Conservation (phyloP, 2,329 filamentous ascomycete genomes). For the Tolypocladium endophyticum region DNA sequence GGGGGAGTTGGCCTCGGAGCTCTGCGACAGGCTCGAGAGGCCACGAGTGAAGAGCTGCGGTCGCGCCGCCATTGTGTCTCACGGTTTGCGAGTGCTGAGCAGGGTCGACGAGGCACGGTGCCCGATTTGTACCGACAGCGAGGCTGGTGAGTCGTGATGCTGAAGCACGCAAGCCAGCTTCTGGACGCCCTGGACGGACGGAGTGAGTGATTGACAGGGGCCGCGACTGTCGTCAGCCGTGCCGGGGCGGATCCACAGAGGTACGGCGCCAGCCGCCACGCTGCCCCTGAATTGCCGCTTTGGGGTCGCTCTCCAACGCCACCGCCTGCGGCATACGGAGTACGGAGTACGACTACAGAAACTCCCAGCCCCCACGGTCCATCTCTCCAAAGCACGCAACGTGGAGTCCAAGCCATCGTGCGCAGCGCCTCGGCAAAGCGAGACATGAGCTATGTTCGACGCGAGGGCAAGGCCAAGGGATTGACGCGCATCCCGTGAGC, state of each 20-base stretch:
- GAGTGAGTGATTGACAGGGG: not conserved
- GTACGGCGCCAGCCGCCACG: not conserved
- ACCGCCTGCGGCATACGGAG: not conserved
- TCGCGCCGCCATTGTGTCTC: constrained; percentile 38
- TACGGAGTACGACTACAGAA: not conserved
- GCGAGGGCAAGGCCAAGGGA: not conserved
- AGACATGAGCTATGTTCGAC: not conserved
- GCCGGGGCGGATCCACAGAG: not conserved
- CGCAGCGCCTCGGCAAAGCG: not conserved
- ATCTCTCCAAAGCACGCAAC: not conserved
- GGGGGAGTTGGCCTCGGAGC: constrained; percentile 53
- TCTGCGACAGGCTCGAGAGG: constrained; percentile 51
- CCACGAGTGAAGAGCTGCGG: constrained; percentile 51
- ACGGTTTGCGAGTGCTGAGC: not conserved
- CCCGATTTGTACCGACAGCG: not conserved
- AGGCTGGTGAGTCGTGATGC: too few relatives aligned
- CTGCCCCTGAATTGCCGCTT: not conserved
- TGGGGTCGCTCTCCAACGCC: not conserved
- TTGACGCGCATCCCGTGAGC: not conserved
- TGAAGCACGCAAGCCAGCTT: not conserved
- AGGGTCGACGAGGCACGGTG: not conserved
- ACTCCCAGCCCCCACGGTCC: not conserved
- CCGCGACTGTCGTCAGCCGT: not conserved
- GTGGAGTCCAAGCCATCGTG: not conserved
- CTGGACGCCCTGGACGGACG: too few relatives aligned